Evolutionary conservation across 225 moss, liverwort and hornwort species (phyloP), one percentile per base, ranked within the genome.

Genomic region (Physcomitrellopsis africana): DNA sequence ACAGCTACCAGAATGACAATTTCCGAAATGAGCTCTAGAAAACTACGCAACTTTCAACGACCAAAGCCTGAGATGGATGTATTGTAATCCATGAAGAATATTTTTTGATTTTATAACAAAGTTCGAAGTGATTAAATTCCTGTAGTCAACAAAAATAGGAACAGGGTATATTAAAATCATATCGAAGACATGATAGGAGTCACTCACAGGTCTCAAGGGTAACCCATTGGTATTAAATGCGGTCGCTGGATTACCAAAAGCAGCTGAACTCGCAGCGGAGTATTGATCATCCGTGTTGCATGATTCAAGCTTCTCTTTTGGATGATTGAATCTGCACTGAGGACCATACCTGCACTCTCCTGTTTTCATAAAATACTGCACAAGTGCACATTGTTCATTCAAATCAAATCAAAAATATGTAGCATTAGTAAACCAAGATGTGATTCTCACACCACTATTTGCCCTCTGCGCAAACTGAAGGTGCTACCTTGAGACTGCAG

Each of bases 261-360:
- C 12, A 58, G 69, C 62, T 16, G 74, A 19, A 65, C 51, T 53
- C 67, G 65, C 52, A 46, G 72, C 72, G 52, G 63, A 23, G n/a
- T 86, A 23, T 60, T 81, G 77, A 26, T 87, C 83, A 29, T 84
- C 79, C 0, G 3, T 19, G 14, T 45, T 68, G 72, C 69, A 77
- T 7, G 61, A 10, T 53, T 86, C 77, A n/a, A 81, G 67, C 69
- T 95, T 99, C 0, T 94, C 97, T 72, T 82, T 86, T 63, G 99
- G 95, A 53, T 99, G 99, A 67, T 99, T 95, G 70, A 95, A 99
- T 77, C 90, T 93, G 81, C 99, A 99, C 58, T 93, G 89, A 47
- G 61, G 24, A 42, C 92, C 95, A 54, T 92, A 99, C 67, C 93
- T 99, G 70, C 99, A 99, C 23, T 95, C 99, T 41, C 99, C 93